A percentile compares a stretch with the other conserved stretches of the same genome.
These are phyloP conservation scores for Xylariaceae sp. DNA, from an alignment of 2,329 filamentous ascomycete species.

Conservation along the genomic window DNA sequence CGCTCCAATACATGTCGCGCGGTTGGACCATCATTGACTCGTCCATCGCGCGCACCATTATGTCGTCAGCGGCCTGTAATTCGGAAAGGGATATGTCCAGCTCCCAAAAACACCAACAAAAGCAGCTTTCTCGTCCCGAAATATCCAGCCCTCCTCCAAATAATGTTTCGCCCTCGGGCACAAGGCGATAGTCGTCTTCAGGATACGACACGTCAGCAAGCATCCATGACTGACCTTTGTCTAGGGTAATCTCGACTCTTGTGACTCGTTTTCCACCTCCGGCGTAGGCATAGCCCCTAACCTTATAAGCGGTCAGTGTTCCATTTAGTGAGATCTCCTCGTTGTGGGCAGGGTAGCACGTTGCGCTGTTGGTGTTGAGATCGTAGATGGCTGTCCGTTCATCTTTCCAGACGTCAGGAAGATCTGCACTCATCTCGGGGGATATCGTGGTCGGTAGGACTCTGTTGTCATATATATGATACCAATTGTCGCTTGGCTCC, in stretches of 20 bases:
- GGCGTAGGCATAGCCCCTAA: constrained; percentile 81
- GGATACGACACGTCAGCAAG: constrained; percentile 76
- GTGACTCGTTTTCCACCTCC: constrained; percentile 83
- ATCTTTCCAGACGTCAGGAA: constrained; percentile 78
- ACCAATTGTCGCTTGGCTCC: constrained; percentile 85
- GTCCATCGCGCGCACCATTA: constrained; percentile 85
- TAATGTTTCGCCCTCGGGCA: constrained; percentile 56
- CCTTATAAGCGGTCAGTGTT: constrained; percentile 53
- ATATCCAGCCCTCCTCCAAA: constrained; percentile 78
- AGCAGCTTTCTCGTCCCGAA: constrained; percentile 74
- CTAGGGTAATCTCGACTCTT: constrained; percentile 76
- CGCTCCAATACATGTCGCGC: constrained; percentile 93
- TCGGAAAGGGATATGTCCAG: constrained; percentile 62
- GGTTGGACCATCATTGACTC: constrained; percentile 84
- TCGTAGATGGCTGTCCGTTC: constrained; percentile 93
- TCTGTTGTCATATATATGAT: constrained; percentile 90
- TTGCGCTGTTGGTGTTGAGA: constrained; percentile 80
- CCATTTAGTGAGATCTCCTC: constrained; percentile 56
- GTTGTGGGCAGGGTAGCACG: constrained; percentile 74
- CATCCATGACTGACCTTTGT: constrained; percentile 77
- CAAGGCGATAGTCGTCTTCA: constrained; percentile 74
- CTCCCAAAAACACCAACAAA: constrained; percentile 93
- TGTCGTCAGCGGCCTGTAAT: constrained; percentile 61
- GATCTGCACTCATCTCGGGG: constrained; percentile 71
- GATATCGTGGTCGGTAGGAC: constrained; percentile 83